Conservation (phyloP, 2,329 filamentous ascomycete genomes). For the Fusarium coffeatum region DNA sequence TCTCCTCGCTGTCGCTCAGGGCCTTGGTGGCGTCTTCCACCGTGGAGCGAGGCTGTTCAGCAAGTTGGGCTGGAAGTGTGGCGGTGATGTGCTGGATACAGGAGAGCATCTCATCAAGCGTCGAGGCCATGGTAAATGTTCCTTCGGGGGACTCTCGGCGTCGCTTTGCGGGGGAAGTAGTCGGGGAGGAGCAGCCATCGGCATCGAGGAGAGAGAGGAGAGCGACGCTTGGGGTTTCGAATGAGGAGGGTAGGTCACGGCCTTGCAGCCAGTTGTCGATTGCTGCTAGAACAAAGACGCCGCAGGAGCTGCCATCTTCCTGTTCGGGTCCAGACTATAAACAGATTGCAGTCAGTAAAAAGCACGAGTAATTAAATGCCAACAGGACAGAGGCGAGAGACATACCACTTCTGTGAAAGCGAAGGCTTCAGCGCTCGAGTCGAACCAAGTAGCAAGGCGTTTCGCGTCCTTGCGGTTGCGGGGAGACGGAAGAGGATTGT, state of each 20-base stretch:
- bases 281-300: neutral
- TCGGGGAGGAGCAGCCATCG: neutral
- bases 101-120: neutral
- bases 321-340: neutral
- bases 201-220: neutral
- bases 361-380: neutral
- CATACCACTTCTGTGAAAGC: neutral
- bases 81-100: neutral
- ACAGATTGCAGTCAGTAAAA: neutral
- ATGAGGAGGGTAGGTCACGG: neutral
- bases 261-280: neutral
- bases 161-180: neutral
- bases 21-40: neutral
- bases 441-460: neutral
- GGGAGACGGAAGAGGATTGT: neutral
- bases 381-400: neutral
- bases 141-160: neutral
- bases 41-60: neutral
- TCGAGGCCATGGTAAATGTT: rapidly evolving
- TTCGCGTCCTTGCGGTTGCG: neutral
- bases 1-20: neutral
- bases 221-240: neutral
- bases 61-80: neutral
- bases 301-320: neutral
- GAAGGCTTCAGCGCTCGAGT: neutral